These are phyloP conservation scores for Dionaea muscipula DNA, from an alignment of 179 eudicot species.

Conservation along the genomic window DNA sequence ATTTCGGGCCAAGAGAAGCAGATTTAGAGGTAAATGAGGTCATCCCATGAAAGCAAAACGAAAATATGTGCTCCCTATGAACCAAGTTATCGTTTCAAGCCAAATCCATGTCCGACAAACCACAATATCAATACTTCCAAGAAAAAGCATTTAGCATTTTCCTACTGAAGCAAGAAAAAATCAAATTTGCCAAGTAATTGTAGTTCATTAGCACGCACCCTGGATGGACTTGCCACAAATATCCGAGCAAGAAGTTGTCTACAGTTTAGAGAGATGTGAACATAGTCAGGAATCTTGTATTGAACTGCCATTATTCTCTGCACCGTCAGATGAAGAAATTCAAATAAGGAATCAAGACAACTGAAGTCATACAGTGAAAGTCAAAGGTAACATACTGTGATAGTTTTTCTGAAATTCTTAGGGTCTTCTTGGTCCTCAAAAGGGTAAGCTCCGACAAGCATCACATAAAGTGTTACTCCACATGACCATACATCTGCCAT, in stretches of 20 bases:
- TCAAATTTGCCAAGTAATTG: conserved; percentile 1
- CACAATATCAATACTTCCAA: too few relatives aligned
- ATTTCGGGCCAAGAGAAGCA: too few relatives aligned
- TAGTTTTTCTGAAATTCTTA: conserved; percentile 33
- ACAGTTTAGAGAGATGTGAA: background rate
- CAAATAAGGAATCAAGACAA: too few relatives aligned
- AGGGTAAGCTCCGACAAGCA: conserved; percentile 40
- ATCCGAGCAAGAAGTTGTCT: background rate
- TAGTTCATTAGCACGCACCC: background rate
- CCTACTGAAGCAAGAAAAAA: too few relatives aligned
- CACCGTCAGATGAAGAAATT: background rate
- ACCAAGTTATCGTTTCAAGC: too few relatives aligned
- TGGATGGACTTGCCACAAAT: background rate
- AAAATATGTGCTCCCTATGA: too few relatives aligned
- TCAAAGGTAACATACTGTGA: conserved; percentile 14
- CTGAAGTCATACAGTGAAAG: background rate
- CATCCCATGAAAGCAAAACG: too few relatives aligned
- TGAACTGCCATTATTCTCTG: conserved; percentile 2
- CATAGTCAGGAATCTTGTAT: conserved; percentile 3
- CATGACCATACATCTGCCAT: conserved; percentile 44
- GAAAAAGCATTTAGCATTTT: too few relatives aligned
- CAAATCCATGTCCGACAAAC: too few relatives aligned
- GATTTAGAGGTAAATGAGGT: too few relatives aligned
- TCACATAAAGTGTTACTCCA: conserved; percentile 39
- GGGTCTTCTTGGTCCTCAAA: conserved; percentile 37